A percentile compares a stretch with the other conserved stretches of the same genome.
Conservation (phyloP, 257 asterid genomes). For the Coffea canephora region DNA sequence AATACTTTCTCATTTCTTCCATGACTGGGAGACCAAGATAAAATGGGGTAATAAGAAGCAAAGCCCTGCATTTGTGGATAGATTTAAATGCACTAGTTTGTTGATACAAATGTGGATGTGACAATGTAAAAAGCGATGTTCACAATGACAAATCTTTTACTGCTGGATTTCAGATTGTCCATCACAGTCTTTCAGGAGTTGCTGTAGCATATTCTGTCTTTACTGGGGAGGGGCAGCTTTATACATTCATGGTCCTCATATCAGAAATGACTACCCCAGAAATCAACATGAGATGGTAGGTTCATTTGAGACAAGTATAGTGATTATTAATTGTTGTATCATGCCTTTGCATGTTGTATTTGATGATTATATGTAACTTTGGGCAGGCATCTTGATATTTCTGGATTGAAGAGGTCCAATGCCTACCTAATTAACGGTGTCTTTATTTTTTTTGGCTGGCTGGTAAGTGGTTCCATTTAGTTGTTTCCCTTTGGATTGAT, state of each 20-base stretch:
- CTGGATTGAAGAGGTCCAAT: constrained; percentile 79
- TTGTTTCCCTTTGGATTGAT: neutral
- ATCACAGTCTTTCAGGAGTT: constrained; percentile 84
- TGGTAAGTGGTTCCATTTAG: constrained; percentile 49
- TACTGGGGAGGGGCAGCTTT: constrained; percentile 94
- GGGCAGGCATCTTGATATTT: constrained; percentile 81
- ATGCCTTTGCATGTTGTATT: constrained; percentile 7
- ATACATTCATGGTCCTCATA: constrained; percentile 95
- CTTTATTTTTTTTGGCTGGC: constrained; percentile 78
- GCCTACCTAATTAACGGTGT: constrained; percentile 79
- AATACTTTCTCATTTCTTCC: neutral
- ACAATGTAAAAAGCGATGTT: neutral
- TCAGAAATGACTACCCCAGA: constrained; percentile 94
- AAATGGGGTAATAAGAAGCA: neutral
- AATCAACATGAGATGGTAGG: constrained; percentile 92
- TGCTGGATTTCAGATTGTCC: constrained; percentile 71
- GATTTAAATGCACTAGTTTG: constrained; percentile 8
- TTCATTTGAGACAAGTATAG: neutral
- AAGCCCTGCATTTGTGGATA: neutral
- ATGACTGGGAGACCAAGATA: neutral
- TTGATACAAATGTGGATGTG: neutral
- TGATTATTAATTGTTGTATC: constrained; percentile 9
- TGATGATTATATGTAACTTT: constrained; percentile 29
- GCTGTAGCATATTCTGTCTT: constrained; percentile 90
- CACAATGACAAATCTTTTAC: constrained; percentile 22